Percentiles rank a stretch among this genome's conserved stretches.
Evolutionary conservation across 352 stramenopile genomes (phyloP).

Genomic region (Phytophthora fragariae): DNA sequence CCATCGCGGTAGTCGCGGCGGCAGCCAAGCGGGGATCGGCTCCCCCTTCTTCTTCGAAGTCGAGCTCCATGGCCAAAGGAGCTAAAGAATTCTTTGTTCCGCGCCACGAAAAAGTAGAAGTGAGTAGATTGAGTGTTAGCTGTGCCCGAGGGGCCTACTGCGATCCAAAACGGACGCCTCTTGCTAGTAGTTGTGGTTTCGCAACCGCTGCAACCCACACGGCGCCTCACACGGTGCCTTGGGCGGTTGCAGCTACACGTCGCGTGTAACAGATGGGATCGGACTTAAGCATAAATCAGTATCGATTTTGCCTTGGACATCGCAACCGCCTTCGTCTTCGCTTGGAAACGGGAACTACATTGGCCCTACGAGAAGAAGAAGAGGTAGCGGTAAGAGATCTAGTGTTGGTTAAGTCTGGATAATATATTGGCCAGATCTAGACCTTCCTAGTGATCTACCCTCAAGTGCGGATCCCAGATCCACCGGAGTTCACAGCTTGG

Average conservation of each 20-base stretch:
- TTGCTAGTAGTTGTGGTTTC: constrained; percentile 1
- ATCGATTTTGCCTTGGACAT: no score
- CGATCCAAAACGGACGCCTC: not conserved
- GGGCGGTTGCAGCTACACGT: not conserved
- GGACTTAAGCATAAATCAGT: no score
- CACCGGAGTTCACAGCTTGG: no score
- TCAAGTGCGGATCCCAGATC: no score
- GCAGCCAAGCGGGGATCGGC: not conserved
- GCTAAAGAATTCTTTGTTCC: constrained; percentile 2
- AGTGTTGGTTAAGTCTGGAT: no score
- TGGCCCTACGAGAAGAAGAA: no score
- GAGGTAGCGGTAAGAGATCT: no score
- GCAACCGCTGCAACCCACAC: not conserved
- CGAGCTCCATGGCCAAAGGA: constrained; percentile 1
- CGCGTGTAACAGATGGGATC: not conserved
- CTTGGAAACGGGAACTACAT: no score
- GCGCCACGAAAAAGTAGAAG: constrained; percentile 2
- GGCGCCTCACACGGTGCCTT: not conserved
- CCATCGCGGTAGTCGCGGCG: not conserved
- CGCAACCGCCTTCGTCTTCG: no score
- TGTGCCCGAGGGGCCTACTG: not conserved
- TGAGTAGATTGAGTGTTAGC: not conserved
- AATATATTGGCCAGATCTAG: no score
- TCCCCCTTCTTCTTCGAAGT: not conserved
- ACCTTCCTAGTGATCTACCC: no score